Evolutionary conservation across 345 rosid genomes (phyloP).

Genomic region (Lenwebbia sp.): DNA sequence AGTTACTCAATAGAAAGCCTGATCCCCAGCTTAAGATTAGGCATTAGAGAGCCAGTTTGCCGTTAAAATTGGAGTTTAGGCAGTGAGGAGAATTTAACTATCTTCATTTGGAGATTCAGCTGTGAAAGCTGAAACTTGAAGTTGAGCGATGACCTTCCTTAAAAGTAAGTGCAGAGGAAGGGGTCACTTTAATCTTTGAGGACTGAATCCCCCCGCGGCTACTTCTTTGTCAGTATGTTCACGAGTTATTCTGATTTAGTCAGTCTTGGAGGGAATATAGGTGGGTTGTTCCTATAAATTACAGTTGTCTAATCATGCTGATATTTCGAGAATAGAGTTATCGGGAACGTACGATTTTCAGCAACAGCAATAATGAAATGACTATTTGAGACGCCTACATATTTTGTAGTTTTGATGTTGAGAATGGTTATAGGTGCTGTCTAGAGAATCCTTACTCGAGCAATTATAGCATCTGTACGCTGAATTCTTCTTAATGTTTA

Average conservation of each 20-base stretch:
- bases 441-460: neutral
- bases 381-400: neutral
- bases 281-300: neutral
- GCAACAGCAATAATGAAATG: neutral
- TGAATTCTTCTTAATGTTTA: neutral
- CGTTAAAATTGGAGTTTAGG: neutral
- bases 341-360: neutral
- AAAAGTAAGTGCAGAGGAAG: neutral
- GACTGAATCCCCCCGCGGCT: neutral
- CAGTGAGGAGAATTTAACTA: neutral
- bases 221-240: neutral
- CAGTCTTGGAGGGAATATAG: neutral
- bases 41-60: neutral
- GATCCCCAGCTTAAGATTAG: neutral
- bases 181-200: neutral
- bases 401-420: neutral
- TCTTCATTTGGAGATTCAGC: neutral
- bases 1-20: neutral
- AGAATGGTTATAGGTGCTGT: neutral
- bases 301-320: neutral
- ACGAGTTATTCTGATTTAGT: neutral
- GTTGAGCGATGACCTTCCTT: neutral
- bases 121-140: neutral
- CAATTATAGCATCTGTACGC: neutral
- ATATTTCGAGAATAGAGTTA: neutral